Percentiles rank a stretch among this genome's conserved stretches.
phyloP scores from a whole-genome alignment of 192 early-diverging fungal genomes.

The Ramicandelaber brevisporus region DNA sequence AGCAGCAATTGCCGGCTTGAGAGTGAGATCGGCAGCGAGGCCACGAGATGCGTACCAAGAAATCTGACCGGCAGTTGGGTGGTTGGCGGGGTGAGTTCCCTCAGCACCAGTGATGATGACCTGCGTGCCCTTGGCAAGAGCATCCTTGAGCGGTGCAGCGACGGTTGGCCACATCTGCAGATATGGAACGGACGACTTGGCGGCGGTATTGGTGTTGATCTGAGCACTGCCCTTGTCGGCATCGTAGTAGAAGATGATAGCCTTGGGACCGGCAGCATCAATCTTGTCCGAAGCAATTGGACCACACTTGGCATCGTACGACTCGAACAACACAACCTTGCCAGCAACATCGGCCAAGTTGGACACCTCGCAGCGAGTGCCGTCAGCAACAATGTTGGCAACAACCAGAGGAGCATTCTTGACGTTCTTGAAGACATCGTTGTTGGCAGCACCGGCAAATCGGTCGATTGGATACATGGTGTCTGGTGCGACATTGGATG shows the following conservation, averaged over 20 bases:
- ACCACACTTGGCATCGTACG: constrained; percentile 35
- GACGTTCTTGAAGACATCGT: no score
- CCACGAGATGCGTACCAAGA: neutral
- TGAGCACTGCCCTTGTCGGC: constrained; percentile 10
- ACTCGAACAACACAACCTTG: constrained; percentile 31
- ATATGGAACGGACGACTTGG: no score
- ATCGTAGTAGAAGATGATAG: constrained; percentile 33
- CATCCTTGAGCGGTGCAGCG: neutral
- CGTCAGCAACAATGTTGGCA: no score
- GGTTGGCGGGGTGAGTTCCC: neutral
- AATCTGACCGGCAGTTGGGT: neutral
- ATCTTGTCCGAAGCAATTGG: constrained; percentile 26
- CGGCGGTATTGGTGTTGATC: no score
- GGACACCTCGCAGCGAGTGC: constrained; percentile 22
- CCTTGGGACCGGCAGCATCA: constrained; percentile 27
- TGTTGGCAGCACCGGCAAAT: no score
- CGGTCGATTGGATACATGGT: no score
- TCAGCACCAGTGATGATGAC: constrained; percentile 1
- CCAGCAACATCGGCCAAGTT: constrained; percentile 8
- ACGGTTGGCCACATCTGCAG: neutral
- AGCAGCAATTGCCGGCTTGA: neutral
- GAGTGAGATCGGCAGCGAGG: neutral
- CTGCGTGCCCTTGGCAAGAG: no score
- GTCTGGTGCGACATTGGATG: no score
- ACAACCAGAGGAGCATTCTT: neutral